phyloP scores from a whole-genome alignment of 345 rosid genomes.

The Nephelium lappaceum region DNA sequence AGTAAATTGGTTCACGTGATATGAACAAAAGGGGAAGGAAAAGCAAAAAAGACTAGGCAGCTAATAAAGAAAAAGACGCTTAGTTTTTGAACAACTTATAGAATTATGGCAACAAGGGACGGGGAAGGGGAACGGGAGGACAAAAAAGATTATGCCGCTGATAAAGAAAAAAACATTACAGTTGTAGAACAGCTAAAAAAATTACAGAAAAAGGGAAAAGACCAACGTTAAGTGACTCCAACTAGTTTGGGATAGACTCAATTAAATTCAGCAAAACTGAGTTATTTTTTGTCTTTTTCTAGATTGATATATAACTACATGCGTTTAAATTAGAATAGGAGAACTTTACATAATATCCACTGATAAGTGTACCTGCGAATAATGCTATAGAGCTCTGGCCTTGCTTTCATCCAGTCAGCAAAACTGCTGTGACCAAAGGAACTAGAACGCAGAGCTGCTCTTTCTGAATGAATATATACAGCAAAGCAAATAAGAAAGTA shows the following conservation, averaged over 20 bases:
- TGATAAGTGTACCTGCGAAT: conserved; percentile 71
- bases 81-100: neutral
- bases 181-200: neutral
- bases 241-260: neutral
- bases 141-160: no score
- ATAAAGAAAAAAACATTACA: no score
- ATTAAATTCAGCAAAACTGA: neutral
- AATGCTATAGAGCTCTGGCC: conserved; percentile 96
- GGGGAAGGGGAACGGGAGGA: neutral
- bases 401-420: conserved; percentile 98
- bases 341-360: neutral
- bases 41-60: neutral
- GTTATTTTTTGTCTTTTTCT: neutral
- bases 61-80: neutral
- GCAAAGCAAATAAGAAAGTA: conserved; percentile 98
- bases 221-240: neutral
- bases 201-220: neutral
- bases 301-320: neutral
- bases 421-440: conserved; percentile 76
- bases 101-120: neutral
- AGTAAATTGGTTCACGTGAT: neutral
- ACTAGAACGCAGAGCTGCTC: conserved; percentile 77
- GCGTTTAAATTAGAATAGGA: conserved; percentile 2
- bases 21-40: neutral
- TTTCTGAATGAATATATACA: conserved; percentile 93